These are phyloP conservation scores for Curvularia spicifera DNA, from an alignment of 2,329 filamentous ascomycete genomes.

Conservation along the genomic window DNA sequence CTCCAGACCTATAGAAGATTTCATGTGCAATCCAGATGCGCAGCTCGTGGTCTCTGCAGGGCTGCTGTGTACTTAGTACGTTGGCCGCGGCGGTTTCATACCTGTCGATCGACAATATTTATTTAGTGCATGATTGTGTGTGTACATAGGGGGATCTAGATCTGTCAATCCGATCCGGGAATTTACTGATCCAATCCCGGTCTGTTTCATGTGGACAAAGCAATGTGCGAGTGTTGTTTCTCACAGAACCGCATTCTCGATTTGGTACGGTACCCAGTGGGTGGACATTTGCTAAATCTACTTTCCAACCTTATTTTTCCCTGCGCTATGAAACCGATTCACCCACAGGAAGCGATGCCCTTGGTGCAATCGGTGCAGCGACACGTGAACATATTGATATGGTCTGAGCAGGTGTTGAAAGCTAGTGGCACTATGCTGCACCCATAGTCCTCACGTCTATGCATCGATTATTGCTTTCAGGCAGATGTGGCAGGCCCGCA, in stretches of 20 bases:
- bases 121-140: not conserved
- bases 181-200: not conserved
- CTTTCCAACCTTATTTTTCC: not conserved
- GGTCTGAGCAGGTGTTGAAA: constrained; percentile 31
- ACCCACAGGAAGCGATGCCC: constrained; percentile 19
- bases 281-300: not conserved
- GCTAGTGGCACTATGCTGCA: not conserved
- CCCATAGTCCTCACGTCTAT: not conserved
- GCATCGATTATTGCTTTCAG: not conserved
- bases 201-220: not conserved
- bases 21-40: not conserved
- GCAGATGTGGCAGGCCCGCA: not conserved
- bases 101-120: no score
- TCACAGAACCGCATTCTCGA: not conserved
- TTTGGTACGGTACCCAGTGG: not conserved
- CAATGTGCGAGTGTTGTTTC: not conserved
- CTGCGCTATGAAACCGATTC: not conserved
- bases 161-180: not conserved
- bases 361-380: constrained; percentile 65
- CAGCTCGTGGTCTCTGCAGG: not conserved
- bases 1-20: not conserved
- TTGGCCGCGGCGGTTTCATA: not conserved
- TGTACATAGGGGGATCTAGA: not conserved
- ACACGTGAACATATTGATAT: constrained; percentile 63
- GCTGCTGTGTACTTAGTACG: not conserved